Evolutionary conservation across 768 basidiomycete species (phyloP).

Genomic region (Hemileccinum impolitum): DNA sequence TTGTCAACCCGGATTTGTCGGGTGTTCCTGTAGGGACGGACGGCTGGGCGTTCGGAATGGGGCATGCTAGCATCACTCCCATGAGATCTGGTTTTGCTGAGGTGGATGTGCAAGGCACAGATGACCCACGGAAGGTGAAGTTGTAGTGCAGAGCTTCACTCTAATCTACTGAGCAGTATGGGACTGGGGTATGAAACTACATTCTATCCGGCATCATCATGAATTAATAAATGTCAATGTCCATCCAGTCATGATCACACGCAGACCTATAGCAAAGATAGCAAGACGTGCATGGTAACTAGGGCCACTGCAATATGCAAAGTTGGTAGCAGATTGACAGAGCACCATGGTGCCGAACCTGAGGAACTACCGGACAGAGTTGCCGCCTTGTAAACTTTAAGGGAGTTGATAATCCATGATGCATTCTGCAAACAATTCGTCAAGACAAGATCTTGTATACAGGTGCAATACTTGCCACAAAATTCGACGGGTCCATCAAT

Average conservation of each 20-base stretch:
- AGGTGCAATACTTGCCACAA: constrained; percentile 49
- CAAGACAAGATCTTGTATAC: not conserved
- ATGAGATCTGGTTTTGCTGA: constrained; percentile 74
- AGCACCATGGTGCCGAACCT: constrained; percentile 4
- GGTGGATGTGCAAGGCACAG: constrained; percentile 9
- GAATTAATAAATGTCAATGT: constrained; percentile 6
- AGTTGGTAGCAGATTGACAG: constrained; percentile 3
- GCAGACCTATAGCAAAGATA: constrained; percentile 16
- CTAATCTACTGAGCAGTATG: not conserved
- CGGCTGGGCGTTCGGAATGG: constrained; percentile 72
- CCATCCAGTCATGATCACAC: not conserved
- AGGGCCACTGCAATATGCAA: constrained; percentile 9
- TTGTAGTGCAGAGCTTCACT: constrained; percentile 44
- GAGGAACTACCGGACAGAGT: constrained; percentile 38
- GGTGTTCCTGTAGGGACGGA: constrained; percentile 76
- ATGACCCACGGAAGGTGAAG: constrained; percentile 12
- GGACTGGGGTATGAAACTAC: constrained; percentile 1
- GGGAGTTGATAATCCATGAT: constrained; percentile 73
- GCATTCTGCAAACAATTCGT: constrained; percentile 53
- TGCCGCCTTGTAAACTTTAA: constrained; percentile 71
- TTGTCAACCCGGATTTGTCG: constrained; percentile 59
- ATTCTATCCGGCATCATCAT: constrained; percentile 9
- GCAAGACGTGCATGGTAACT: constrained; percentile 12
- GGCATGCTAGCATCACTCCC: constrained; percentile 75
- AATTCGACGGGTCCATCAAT: constrained; percentile 67